A percentile compares a stretch with the other conserved stretches of the same genome.
These are phyloP conservation scores for Mallotus repandus DNA, from an alignment of 441 rosid species.

Conservation along the genomic window DNA sequence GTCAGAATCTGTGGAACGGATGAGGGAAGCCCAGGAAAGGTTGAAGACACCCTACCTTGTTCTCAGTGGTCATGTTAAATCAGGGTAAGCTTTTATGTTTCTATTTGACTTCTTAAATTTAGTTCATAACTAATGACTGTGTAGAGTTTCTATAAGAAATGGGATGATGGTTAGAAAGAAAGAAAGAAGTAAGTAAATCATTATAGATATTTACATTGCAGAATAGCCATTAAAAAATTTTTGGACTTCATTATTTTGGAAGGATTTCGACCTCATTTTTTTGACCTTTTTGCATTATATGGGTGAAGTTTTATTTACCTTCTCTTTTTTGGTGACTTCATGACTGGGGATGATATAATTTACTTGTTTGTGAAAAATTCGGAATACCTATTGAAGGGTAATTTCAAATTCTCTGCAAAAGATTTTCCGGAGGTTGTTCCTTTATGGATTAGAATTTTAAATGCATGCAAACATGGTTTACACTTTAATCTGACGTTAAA, in stretches of 20 bases:
- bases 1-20: constrained; percentile 81
- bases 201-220: background rate
- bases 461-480: background rate
- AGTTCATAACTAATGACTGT: constrained; percentile 11
- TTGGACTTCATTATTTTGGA: background rate
- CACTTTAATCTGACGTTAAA: background rate
- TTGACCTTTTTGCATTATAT: background rate
- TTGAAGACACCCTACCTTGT: constrained; percentile 92
- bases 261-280: background rate
- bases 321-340: background rate
- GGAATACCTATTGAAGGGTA: background rate
- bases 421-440: background rate
- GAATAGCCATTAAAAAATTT: background rate
- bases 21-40: constrained; percentile 96
- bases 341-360: background rate
- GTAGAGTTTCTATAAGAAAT: constrained; percentile 1
- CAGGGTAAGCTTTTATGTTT: constrained; percentile 56
- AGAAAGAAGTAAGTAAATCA: background rate
- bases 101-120: background rate
- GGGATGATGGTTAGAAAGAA: background rate
- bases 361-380: background rate
- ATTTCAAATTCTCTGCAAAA: background rate
- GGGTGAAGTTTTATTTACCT: background rate
- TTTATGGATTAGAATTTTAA: background rate
- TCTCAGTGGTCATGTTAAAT: constrained; percentile 92